These are phyloP conservation scores for Globisporangium viniferum DNA, from an alignment of 352 stramenopile genomes.

Conservation along the genomic window DNA sequence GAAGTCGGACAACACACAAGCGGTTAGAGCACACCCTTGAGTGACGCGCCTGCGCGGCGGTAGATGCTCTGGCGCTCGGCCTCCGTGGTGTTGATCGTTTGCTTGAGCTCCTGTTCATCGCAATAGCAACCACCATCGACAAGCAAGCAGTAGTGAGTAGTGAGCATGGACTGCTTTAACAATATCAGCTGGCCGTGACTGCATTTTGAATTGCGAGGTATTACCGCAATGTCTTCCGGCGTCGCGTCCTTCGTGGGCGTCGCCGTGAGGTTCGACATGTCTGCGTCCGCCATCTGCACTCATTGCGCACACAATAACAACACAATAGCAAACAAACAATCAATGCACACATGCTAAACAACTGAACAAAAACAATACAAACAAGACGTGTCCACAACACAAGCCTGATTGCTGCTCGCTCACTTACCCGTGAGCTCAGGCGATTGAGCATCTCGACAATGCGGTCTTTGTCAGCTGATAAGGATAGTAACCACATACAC, in stretches of 20 bases:
- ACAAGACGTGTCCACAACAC: background rate
- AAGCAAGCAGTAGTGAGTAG: background rate
- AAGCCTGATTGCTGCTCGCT: background rate
- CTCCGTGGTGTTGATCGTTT: constrained; percentile 70
- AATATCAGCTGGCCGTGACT: background rate
- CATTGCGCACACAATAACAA: background rate
- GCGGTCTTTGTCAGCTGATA: constrained; percentile 77
- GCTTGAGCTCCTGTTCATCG: constrained; percentile 57
- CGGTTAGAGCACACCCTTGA: constrained; percentile 74
- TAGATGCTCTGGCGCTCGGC: constrained; percentile 79
- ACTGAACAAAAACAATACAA: background rate
- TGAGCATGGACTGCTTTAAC: background rate
- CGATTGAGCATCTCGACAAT: constrained; percentile 88
- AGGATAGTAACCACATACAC: background rate
- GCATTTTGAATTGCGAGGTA: background rate
- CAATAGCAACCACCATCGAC: background rate
- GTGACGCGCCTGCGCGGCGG: constrained; percentile 66
- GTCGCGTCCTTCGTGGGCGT: constrained; percentile 75
- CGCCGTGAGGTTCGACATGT: constrained; percentile 87
- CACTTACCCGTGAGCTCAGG: constrained; percentile 76
- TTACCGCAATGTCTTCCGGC: constrained; percentile 66
- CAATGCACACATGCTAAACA: background rate
- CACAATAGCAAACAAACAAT: background rate
- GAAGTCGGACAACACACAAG: background rate
- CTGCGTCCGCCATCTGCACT: constrained; percentile 72